Base-by-base conservation (phyloP, 1,284 basidiomycete genomes). In the Phellinidium pouzarii region DNA sequence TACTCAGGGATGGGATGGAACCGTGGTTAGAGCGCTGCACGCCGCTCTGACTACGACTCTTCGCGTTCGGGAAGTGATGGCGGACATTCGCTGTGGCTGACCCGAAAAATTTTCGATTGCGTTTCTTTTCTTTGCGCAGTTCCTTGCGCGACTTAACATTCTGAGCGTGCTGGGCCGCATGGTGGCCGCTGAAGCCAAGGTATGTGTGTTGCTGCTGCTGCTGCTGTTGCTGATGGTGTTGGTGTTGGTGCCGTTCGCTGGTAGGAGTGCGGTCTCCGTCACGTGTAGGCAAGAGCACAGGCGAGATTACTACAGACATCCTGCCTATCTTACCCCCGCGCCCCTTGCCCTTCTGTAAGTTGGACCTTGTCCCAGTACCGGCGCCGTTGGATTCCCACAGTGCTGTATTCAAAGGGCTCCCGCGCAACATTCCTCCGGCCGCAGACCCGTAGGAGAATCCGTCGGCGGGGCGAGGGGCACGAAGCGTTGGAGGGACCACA, bases 11-110 rank as follows among this genome's bases (percentile, higher is more conserved):
- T 34, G 62, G 60, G 34, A 62, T 57, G 26, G 70, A 68, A 56
- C 74, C 74, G 57, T 71, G 76, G 19, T 69, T 70, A n/a, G 68
- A 69, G 56, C 85, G 77, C 65, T 88, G 85, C 62, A 73, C 66
- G 48, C 81, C 76, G 54, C 74, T 72, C 40, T 76, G 73, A 56
- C 78, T 73, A 40, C 84, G 76, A 50, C 71, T 71, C 69, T 85
- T 88, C 61, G 70, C 68, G 61, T 88, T 88, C 17, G 85, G 82
- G 62, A 84, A 81, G 60, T 83, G 80, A n/a, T 76, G 78, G 23
- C 73, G 69, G 50, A 69, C 66, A 52, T 69, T 67, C 36, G 59
- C 63, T 66, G 51, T 67, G 64, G 44, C 62, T 61, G 56, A 74
- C 60, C 55, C 70, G 67, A 64, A 70, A 70, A 67, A 75, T 63